phyloP scores from a whole-genome alignment of 2,329 filamentous ascomycete species.

The Penicillium sp. region DNA sequence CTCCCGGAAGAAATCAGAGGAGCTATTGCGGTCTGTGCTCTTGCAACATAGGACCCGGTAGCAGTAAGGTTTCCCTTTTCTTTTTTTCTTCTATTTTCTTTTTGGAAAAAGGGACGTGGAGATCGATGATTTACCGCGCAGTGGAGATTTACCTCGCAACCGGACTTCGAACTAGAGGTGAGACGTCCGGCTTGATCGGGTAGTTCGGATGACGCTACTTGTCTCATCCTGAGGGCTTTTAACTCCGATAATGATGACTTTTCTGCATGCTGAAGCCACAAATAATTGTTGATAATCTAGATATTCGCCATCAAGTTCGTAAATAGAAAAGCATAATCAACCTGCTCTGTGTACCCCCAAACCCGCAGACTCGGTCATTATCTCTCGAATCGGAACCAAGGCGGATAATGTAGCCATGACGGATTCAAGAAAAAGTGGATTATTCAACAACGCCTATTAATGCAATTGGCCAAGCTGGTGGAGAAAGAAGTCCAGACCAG shows the following conservation, averaged over 20 bases:
- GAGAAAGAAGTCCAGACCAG: neutral
- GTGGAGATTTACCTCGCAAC: conserved; percentile 8
- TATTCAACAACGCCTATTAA: neutral
- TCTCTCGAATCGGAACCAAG: neutral
- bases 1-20: neutral
- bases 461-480: conserved; percentile 3
- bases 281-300: conserved; percentile 2
- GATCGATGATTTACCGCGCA: conserved; percentile 20
- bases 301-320: neutral
- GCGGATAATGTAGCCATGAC: neutral
- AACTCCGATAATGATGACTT: neutral
- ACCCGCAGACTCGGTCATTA: neutral
- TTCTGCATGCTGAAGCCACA: neutral
- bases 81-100: too few species aligned
- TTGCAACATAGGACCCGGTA: neutral
- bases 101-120: neutral
- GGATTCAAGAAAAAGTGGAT: neutral
- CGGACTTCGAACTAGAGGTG: neutral
- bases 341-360: neutral
- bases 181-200: conserved; percentile 4
- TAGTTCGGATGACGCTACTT: conserved; percentile 5
- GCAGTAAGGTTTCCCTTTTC: conserved; percentile 13
- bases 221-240: conserved; percentile 6
- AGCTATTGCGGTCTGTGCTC: conserved; percentile 6
- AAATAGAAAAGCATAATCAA: neutral